Evolutionary conservation across 805 yeast species (phyloP), one percentile per base, ranked within the genome.

Genomic region (Metschnikowia sp.): DNA sequence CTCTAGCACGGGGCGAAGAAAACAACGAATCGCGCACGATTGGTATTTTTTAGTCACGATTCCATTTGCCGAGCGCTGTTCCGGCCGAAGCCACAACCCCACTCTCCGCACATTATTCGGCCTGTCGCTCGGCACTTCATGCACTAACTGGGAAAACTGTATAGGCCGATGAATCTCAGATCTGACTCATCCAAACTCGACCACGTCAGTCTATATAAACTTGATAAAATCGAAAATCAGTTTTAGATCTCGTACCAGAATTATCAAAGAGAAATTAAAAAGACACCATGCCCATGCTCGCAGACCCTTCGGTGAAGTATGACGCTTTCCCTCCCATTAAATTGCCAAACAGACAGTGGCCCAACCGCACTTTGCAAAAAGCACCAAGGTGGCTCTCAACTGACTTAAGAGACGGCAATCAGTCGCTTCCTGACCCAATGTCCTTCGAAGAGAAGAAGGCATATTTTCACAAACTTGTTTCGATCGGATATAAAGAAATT

Each of bases 341-440:
- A 38, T 68, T 87, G 52, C 79, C 83, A 3, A 72, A 81, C 50
- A 77, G 94, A 48, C 75, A 77, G 51, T 86, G 95, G 95, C 95
- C 95, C 1, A 60, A 73, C 33, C 74, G 75, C 49, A 66, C 76
- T 12, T 62, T 87, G 47, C 70, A 69, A 42, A 78, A 78, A 61
- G 78, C 90, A 3, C 95, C 95, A 18, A 72, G 94, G 55, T 86
- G 94, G 94, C 71, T 87, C 40, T 83, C 91, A 18, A 86, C 95
- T 3, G 95, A 87, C 60, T 74, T 86, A 51, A 77, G 95, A 58
- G 95, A 86, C 61, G 95, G 95, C 31, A 86, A 86, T 66, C 94
- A 86, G 69, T 83, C 91, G 6, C 75, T 86, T 55, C 92, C 94
- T 0, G 94, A 86, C 61, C 95, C 94, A 45, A 86, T 86, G 95